These are phyloP conservation scores for Fusarium compactum DNA, from an alignment of 2,329 filamentous ascomycete species.

Conservation along the genomic window DNA sequence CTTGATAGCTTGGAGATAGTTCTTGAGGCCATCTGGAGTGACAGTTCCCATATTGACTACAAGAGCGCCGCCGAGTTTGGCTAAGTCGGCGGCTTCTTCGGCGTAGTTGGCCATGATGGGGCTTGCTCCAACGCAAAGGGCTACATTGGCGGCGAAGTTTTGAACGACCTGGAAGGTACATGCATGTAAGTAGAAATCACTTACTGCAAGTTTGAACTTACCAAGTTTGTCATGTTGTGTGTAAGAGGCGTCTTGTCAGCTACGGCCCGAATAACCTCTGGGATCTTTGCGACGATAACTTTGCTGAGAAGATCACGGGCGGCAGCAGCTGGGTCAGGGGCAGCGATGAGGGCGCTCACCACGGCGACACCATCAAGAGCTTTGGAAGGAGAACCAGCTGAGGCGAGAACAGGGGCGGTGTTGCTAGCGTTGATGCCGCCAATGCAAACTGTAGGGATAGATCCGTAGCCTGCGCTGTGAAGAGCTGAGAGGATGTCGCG, in stretches of 20 bases:
- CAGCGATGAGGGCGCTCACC: conserved; percentile 88
- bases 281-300: conserved; percentile 63
- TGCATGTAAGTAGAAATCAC: background rate
- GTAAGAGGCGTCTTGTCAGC: conserved; percentile 76
- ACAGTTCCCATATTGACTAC: conserved; percentile 97
- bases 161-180: conserved; percentile 73
- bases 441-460: conserved; percentile 81
- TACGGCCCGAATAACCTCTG: conserved; percentile 69
- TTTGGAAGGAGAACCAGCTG: conserved; percentile 69
- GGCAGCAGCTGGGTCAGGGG: conserved; percentile 73
- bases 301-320: conserved; percentile 66
- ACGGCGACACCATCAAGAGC: conserved; percentile 84
- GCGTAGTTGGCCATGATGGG: conserved; percentile 96
- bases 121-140: conserved; percentile 83
- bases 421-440: conserved; percentile 87
- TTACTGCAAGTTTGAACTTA: conserved; percentile 36
- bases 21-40: conserved; percentile 77
- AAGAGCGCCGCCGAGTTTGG: conserved; percentile 78
- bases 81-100: conserved; percentile 84
- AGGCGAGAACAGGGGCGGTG: conserved; percentile 78
- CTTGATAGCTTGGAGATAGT: conserved; percentile 78
- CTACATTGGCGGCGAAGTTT: conserved; percentile 93
- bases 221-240: conserved; percentile 98
- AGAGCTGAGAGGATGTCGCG: conserved; percentile 68
- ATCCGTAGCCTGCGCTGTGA: conserved; percentile 56